phyloP scores from a whole-genome alignment of 345 rosid genomes.

The Eucalyptus coolabah region DNA sequence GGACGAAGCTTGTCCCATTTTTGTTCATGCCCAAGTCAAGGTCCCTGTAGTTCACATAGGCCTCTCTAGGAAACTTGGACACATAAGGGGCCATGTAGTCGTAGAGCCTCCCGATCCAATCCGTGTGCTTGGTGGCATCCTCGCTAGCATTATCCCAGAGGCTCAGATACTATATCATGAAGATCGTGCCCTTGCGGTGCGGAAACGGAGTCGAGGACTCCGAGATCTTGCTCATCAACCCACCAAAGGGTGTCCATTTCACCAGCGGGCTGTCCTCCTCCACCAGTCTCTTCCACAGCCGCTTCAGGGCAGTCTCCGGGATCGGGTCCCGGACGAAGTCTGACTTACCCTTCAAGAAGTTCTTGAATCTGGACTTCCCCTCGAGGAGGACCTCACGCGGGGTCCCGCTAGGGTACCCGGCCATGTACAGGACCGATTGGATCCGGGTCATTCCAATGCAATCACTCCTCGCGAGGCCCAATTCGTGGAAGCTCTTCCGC shows the following conservation, averaged over 20 bases:
- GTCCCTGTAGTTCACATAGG: constrained; percentile 50
- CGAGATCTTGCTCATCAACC: constrained; percentile 19
- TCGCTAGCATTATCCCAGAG: constrained; percentile 22
- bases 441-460: constrained; percentile 54
- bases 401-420: constrained; percentile 26
- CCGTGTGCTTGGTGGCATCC: constrained; percentile 10
- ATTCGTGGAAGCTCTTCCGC: constrained; percentile 38
- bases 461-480: constrained; percentile 33
- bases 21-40: constrained; percentile 39
- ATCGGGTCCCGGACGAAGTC: constrained; percentile 37
- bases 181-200: constrained; percentile 17
- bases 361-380: constrained; percentile 31
- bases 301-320: constrained; percentile 15
- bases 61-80: constrained; percentile 39
- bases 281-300: constrained; percentile 28
- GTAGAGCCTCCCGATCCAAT: constrained; percentile 40
- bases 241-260: constrained; percentile 74
- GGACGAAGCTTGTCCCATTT: constrained; percentile 4
- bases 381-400: constrained; percentile 33
- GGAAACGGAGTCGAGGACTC: constrained; percentile 25
- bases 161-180: constrained; percentile 14
- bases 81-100: constrained; percentile 33
- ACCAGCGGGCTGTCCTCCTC: constrained; percentile 39
- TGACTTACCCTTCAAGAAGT: constrained; percentile 43
- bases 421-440: constrained; percentile 37